A percentile compares a stretch with the other conserved stretches of the same genome.
Evolutionary conservation across 768 basidiomycete species (phyloP).

Genomic region (Leccinum truebloodii): DNA sequence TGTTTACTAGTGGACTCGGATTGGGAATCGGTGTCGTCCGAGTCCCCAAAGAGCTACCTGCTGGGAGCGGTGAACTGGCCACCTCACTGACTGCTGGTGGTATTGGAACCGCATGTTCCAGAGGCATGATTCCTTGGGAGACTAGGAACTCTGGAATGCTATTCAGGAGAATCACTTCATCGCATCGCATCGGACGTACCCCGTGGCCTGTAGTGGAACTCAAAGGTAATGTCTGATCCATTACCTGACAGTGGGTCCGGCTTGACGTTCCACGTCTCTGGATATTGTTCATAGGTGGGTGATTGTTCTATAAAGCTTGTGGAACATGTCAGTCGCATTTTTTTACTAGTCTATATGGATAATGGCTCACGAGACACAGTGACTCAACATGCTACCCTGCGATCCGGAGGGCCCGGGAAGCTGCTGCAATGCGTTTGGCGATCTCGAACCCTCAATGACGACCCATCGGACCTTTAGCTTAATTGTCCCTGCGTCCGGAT

Average conservation of each 20-base stretch:
- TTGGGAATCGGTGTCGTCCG: neutral
- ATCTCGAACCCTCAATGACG: slow-evolving; percentile 32
- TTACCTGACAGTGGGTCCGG: slow-evolving; percentile 36
- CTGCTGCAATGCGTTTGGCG: slow-evolving; percentile 45
- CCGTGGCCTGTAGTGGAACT: slow-evolving; percentile 61
- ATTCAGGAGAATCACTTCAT: neutral
- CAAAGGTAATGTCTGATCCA: slow-evolving; percentile 61
- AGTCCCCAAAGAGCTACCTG: neutral
- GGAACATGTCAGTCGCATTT: slow-evolving; percentile 8
- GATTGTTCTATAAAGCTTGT: slow-evolving; percentile 52
- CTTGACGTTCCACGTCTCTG: slow-evolving; percentile 54
- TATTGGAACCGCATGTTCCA: slow-evolving; percentile 22
- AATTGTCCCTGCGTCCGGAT: slow-evolving; percentile 51
- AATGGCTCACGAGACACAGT: slow-evolving; percentile 47
- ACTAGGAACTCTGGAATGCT: slow-evolving; percentile 46
- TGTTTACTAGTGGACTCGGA: slow-evolving; percentile 1
- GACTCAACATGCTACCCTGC: slow-evolving; percentile 40
- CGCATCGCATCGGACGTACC: slow-evolving; percentile 36
- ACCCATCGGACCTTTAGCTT: slow-evolving; percentile 46
- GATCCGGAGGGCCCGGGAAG: slow-evolving; percentile 39
- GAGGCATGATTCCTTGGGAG: slow-evolving; percentile 50
- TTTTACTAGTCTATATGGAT: neutral
- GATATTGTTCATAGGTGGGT: slow-evolving; percentile 40
- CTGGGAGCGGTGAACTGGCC: slow-evolving; percentile 13
- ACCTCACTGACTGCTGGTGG: slow-evolving; percentile 20